Evolutionary conservation across 108 stramenopile genomes (phyloP), one percentile per base, ranked within the genome.

Genomic region (Mediolabrus comicus): DNA sequence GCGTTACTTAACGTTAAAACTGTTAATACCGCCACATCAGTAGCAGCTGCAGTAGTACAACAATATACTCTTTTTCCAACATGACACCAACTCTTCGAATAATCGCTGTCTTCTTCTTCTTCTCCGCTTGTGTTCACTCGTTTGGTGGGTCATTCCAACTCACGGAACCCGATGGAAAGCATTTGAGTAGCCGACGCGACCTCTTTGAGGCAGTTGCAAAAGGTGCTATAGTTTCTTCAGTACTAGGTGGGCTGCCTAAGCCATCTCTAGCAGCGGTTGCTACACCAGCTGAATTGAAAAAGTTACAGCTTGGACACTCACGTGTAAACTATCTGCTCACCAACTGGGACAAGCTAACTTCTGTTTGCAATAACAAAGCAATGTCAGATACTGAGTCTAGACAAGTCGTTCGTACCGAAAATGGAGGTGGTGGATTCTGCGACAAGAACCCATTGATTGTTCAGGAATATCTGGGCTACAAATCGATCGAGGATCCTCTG

Each of bases 341-440:
- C 22, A 83, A 91, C 53, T 91, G 90, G 90, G 87, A 91, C 27
- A 68, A 74, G 10, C 62, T 86, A 5, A 91, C 90, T 22, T 31
- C 74, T 49, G 71, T 73, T 16, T 91, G 90, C 60, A 86, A 83
- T 16, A 90, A 80, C 22, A 53, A 46, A 12, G 70, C 84, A 38
- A 84, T 87, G 73, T 84, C 83, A 10, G 82, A 73, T 13, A 67
- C 68, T 2, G 86, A 88, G 59, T 19, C 49, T 24, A 88, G 84
- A 32, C 90, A 91, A 71, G 82, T 91, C 3, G 60, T 91, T 12
- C 82, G 90, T 17, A 91, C 90, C 22, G 90, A 91, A 64, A 84
- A 86, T 9, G 82, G 83, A n/a, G 88, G 88, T 3, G 81, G 85
- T 10, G 85, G 75, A 2, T 75, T 75, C 30, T 91, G 90, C 60